Evolutionary conservation across 805 yeast species (phyloP), one percentile per base, ranked within the genome.

Genomic region (Saccharomycopsis fodiens): DNA sequence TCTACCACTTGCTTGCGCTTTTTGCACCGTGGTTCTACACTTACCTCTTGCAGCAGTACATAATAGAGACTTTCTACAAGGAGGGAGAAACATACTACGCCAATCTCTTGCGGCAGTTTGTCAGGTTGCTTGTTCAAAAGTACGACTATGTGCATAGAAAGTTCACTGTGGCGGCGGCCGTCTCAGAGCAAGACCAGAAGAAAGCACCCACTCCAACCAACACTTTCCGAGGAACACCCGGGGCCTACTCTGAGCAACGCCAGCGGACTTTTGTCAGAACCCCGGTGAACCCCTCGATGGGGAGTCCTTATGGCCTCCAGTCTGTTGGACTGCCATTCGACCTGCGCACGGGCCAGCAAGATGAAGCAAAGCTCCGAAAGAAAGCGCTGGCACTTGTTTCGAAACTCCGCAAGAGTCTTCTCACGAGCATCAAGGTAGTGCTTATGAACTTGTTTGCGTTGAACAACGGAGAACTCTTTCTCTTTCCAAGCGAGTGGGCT

Each of bases 1-100:
- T 76, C 13, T 74, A 76, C 52, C 65, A 68, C 22, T 64, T 74
- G 25, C 45, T 78, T 23, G 74, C 74, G 45, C 59, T 65, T 16
- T 52, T 68, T 15, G 56, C 58, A 17, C 44, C 44, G 21, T 32
- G 47, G 17, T 44, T 35, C 25, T 23, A 44, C 21, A 45, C 43
- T 5, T 37, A 27, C 41, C 15, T 48, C 19, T 8, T 44, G 4
- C 44, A 48, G 34, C 35, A 36, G 7, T 48, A 36, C 27, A 39
- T 48, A 7, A 3, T 48, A 12, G 48, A 48, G 34, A 42, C 21
- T 6, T 37, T 16, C 13, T 32, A 19, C 45, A 42, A 10, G 16
- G 42, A 27, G 21, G 6, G 17, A 20, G 23, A 20, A 3, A 20
- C 29, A 12, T 49, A 42, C 35, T 50, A 41, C 30, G 47, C 53